A percentile compares a stretch with the other conserved stretches of the same genome.
phyloP scores from a whole-genome alignment of 2,329 filamentous ascomycete species.

The Colletotrichum musae region DNA sequence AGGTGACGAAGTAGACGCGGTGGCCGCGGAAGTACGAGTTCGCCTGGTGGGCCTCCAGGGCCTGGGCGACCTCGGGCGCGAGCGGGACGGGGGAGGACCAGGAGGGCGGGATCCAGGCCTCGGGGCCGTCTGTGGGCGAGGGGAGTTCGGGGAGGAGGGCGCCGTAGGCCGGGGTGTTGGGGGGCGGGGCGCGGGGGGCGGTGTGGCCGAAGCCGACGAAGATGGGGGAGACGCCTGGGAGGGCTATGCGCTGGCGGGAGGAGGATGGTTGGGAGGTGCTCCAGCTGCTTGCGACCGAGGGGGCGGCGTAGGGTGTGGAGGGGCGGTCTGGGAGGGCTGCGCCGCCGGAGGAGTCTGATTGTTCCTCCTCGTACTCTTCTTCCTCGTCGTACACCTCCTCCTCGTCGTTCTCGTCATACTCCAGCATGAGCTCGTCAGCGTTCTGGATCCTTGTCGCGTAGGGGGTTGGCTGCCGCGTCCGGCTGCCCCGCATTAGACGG shows the following conservation, averaged over 20 bases:
- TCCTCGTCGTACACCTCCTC: background rate
- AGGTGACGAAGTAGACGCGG: conserved; percentile 12
- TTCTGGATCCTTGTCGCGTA: background rate
- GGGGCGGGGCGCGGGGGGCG: background rate
- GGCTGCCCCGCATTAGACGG: no score
- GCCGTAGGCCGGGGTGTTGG: background rate
- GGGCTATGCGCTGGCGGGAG: background rate
- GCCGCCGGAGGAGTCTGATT: background rate
- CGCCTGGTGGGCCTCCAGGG: background rate
- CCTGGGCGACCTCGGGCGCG: background rate
- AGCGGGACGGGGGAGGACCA: background rate
- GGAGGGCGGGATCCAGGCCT: conserved; percentile 8
- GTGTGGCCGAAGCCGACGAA: conserved; percentile 21
- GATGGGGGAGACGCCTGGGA: conserved; percentile 6
- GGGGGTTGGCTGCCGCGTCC: no score
- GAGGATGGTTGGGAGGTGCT: background rate
- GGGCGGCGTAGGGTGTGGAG: background rate
- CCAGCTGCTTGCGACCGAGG: background rate
- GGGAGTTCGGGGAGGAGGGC: conserved; percentile 3
- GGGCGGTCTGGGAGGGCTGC: background rate
- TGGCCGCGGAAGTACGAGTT: conserved; percentile 6
- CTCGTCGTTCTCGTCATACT: background rate
- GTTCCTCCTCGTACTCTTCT: background rate
- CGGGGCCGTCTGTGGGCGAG: background rate
- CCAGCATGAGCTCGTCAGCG: background rate